Percentiles rank a stretch among this genome's conserved stretches.
Evolutionary conservation across 1,284 basidiomycete species (phyloP).

Genomic region (Singerocomus inundabilis): DNA sequence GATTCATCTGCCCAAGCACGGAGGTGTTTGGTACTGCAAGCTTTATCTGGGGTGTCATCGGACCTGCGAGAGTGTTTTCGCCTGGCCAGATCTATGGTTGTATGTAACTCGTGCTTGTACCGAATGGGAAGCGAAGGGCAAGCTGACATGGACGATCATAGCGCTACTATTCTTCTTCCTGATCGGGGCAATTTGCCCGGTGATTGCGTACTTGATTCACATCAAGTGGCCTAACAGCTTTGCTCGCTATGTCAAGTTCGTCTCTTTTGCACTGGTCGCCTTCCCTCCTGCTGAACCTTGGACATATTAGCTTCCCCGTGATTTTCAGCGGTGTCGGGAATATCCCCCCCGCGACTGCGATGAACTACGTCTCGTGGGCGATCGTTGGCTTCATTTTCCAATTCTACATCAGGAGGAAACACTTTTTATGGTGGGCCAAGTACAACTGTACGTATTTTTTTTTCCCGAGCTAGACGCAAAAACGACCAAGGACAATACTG

Average conservation of each 20-base stretch:
- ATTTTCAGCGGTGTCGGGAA: constrained; percentile 50
- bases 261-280: neutral
- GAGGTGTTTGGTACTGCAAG: constrained; percentile 41
- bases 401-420: constrained; percentile 45
- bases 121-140: too few species aligned
- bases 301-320: constrained; percentile 42
- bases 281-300: constrained; percentile 1
- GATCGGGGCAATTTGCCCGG: constrained; percentile 48
- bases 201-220: constrained; percentile 39
- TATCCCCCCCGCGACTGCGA: constrained; percentile 50
- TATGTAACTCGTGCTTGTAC: constrained; percentile 4
- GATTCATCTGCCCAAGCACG: constrained; percentile 42
- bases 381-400: constrained; percentile 55
- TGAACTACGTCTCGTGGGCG: constrained; percentile 49
- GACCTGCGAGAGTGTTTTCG: constrained; percentile 36
- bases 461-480: too few species aligned
- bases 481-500: neutral
- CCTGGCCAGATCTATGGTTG: constrained; percentile 24
- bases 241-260: constrained; percentile 46
- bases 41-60: constrained; percentile 45
- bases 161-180: constrained; percentile 55
- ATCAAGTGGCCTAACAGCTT: constrained; percentile 43
- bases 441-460: constrained; percentile 46
- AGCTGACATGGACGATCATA: constrained; percentile 4
- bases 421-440: constrained; percentile 55